Evolutionary conservation across 257 asterid genomes (phyloP).

Genomic region (Solanum piurae): DNA sequence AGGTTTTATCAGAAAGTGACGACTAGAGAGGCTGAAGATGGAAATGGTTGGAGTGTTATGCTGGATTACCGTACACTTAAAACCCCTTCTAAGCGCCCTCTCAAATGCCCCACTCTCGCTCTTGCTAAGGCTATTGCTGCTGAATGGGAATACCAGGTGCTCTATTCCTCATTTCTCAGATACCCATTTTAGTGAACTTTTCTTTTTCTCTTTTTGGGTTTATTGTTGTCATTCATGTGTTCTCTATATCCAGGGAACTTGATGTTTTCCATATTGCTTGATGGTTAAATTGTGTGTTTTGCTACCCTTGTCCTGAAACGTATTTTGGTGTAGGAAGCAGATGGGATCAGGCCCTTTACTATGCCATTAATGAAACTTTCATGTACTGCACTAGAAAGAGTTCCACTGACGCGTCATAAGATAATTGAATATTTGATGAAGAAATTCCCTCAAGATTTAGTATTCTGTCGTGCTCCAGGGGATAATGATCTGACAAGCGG

Average conservation of each 20-base stretch:
- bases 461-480: constrained; percentile 73
- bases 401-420: constrained; percentile 61
- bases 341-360: constrained; percentile 91
- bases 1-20: constrained; percentile 71
- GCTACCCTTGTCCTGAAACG: neutral
- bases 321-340: constrained; percentile 42
- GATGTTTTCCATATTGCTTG: neutral
- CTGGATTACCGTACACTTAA: constrained; percentile 89
- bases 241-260: neutral
- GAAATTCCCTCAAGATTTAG: constrained; percentile 71
- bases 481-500: constrained; percentile 45
- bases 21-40: constrained; percentile 81
- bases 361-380: constrained; percentile 96
- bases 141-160: constrained; percentile 97
- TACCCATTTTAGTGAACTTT: neutral
- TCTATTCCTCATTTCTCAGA: neutral
- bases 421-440: constrained; percentile 52
- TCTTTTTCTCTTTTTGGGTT: neutral
- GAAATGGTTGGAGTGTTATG: constrained; percentile 88
- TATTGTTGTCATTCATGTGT: neutral
- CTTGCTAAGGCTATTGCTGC: constrained; percentile 95
- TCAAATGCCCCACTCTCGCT: constrained; percentile 67
- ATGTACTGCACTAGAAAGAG: constrained; percentile 91
- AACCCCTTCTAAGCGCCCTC: constrained; percentile 75
- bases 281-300: constrained; percentile 1